phyloP scores from a whole-genome alignment of 192 early-diverging fungal genomes.

The Linnemannia zychae region DNA sequence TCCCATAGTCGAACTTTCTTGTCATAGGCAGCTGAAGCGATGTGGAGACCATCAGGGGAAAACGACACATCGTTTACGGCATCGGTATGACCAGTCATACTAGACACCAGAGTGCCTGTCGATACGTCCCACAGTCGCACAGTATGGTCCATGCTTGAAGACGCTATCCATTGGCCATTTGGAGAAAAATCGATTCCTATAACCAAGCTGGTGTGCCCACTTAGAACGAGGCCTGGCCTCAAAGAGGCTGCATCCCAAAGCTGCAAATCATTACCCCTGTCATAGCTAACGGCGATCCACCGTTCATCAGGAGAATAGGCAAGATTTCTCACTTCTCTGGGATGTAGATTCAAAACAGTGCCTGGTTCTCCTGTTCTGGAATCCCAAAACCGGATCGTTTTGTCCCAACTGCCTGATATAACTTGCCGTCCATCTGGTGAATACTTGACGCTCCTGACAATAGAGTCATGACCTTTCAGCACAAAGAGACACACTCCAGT shows the following conservation, averaged over 20 bases:
- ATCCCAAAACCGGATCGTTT: slow-evolving; percentile 13
- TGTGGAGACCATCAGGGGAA: not conserved
- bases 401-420: not conserved
- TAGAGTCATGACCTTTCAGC: not conserved
- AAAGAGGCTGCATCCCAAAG: not conserved
- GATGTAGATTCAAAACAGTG: not conserved
- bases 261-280: not conserved
- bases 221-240: not conserved
- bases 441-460: not conserved
- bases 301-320: not conserved
- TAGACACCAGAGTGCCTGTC: not conserved
- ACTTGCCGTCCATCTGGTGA: slow-evolving; percentile 11
- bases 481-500: not conserved
- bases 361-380: not conserved
- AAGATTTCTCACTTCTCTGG: not conserved
- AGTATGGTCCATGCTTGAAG: not conserved
- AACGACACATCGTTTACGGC: not conserved
- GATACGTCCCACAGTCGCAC: slow-evolving; percentile 15
- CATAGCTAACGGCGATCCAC: not conserved
- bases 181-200: slow-evolving; percentile 2
- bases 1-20: not conserved
- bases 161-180: not conserved
- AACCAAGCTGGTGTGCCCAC: not conserved
- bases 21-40: not conserved
- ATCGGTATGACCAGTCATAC: not conserved